Base-by-base conservation (phyloP, 805 yeast genomes). In the Groenewaldozyma salmanticensis region DNA sequence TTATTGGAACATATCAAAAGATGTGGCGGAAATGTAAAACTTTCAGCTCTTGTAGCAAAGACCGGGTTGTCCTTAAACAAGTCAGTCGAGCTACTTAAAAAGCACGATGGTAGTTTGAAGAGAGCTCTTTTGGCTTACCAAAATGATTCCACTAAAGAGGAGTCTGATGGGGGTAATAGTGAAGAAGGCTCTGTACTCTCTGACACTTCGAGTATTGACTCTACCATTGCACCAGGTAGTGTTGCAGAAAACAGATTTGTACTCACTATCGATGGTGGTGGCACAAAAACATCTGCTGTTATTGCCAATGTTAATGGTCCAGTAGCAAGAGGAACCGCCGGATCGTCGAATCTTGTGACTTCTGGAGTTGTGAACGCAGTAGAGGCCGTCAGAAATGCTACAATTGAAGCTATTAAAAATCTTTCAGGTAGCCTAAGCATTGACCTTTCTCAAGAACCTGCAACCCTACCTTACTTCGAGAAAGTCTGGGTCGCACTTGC, bases 251-350 rank as follows among this genome's bases (percentile, higher is more conserved):
- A n/a, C n/a, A n/a, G n/a, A n/a, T 32, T 33, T 4, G 43, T 39
- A 15, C 39, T 52, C 19, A 38, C 44, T 3, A 43, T 52, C 21
- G 57, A 52, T 37, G 57, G 53, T n/a, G 57, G 57, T n/a, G 57
- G 57, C 4, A 42, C 55, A 21, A 50, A 50, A 29, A 49, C 54
- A 20, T 35, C 48, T 5, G 53, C 49, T 4, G 47, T 44, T 4
- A 41, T 52, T 21, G 42, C 42, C 19, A 37, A 37, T 13, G 19
- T 45, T 2, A 21, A 38, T 16, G 52, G 52, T 5, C 11, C 13
- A 24, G 19, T 29, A 9, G 39, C 38, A 16, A 20, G 35, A 1
- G 48, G 50, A 3, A 31, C n/a, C 6, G 37, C 40, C 11, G 55
- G 51, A n/a, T 27, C 51, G 11, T 40, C 51, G 15, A 52, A 48